Evolutionary conservation across 2,329 filamentous ascomycete genomes (phyloP), one percentile per base, ranked within the genome.

Genomic region (Cryphonectria naterciae): DNA sequence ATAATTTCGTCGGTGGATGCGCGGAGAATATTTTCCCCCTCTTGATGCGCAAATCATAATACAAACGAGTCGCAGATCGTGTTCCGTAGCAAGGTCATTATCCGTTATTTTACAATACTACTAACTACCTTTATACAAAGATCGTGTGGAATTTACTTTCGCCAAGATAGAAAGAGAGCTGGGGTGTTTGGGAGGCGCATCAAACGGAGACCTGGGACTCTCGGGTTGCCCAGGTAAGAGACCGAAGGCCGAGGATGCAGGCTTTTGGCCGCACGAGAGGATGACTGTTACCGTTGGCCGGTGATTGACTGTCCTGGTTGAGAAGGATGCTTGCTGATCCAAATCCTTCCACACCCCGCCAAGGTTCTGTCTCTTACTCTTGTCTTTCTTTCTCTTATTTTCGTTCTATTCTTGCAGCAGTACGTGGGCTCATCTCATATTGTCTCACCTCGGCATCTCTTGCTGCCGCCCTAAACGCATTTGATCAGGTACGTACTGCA

Each of bases 261-360:
- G n/a, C n/a, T 3, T 56, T 10, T 49, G 46, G 46, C 46, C 2
- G 22, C 10, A 49, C 2, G 46, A 11, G 7, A n/a, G 43, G 17
- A 17, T 7, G 43, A 7, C 43, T 49, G 25, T 11, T 11, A 56
- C 25, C 19, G 25, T 32, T 32, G 54, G 54, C 28, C 28, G 25
- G 13, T 19, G 19, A 49, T n/a, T 49, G 46, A 49, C 46, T 32
- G 54, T 35, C 28, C 25, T 32, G 54, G 54, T 8, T 58, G 54
- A 58, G 54, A 58, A 58, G 54, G 54, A 35, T 58, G 54, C 54
- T 19, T 58, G 54, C 54, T 32, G 54, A 32, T 58, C 54, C 22
- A 17, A 58, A 32, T 58, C 25, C 25, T 58, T 32, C 28, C 13
- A 41, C 2, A 22, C 19, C 60, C 35, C 3, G 11, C 60, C 17